These are phyloP conservation scores for Teratosphaeria destructans DNA, from an alignment of 2,329 filamentous ascomycete genomes.

Conservation along the genomic window DNA sequence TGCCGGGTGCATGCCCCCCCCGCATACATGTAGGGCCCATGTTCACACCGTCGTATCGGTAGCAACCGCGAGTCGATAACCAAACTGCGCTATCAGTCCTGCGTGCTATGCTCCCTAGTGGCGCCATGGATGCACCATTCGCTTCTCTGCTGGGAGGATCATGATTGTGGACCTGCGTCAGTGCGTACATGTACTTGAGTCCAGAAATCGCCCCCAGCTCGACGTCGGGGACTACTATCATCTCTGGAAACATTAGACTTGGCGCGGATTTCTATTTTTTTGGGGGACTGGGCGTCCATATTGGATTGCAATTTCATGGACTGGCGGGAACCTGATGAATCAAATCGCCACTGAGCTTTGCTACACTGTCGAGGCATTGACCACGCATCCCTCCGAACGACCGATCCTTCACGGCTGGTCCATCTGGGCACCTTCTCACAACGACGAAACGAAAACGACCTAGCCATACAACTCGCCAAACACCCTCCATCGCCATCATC, in stretches of 20 bases:
- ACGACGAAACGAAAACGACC: background rate
- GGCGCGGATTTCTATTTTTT: background rate
- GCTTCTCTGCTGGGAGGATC: background rate
- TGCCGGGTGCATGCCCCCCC: background rate
- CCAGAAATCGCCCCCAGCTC: background rate
- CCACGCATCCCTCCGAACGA: background rate
- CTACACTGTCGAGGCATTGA: background rate
- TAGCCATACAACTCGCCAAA: background rate
- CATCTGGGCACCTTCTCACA: background rate
- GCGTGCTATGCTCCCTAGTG: background rate
- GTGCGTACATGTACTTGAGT: background rate
- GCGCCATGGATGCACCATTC: too few relatives aligned
- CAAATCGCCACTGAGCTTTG: background rate
- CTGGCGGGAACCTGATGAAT: background rate
- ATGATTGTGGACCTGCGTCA: background rate
- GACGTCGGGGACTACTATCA: background rate
- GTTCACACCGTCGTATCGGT: background rate
- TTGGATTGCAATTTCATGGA: background rate
- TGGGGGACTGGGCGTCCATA: background rate
- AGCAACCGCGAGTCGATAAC: background rate
- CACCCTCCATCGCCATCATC: background rate
- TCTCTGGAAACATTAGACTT: background rate
- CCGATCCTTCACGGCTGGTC: background rate
- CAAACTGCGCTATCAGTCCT: background rate
- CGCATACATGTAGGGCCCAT: too few relatives aligned